Evolutionary conservation across 2,329 filamentous ascomycete species (phyloP).

Genomic region (Ceratocystis harringtonii): DNA sequence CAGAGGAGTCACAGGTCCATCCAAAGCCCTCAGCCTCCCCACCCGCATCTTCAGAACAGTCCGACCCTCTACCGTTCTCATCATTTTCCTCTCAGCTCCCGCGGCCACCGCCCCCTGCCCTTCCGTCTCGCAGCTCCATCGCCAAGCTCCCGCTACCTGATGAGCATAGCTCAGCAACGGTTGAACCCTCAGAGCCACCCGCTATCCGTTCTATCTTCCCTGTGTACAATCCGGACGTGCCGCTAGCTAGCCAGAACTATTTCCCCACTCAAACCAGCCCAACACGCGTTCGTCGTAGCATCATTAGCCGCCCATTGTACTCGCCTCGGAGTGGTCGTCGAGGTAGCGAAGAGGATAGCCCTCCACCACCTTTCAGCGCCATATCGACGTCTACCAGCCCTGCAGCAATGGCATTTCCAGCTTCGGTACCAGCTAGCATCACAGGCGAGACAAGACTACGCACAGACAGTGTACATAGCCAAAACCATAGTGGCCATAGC

Average conservation of each 20-base stretch:
- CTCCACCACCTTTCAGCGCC: background rate
- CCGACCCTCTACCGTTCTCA: slow-evolving; percentile 5
- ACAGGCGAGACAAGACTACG: too few species aligned
- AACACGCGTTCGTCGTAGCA: slow-evolving; percentile 44
- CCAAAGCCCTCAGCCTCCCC: background rate
- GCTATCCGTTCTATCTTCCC: slow-evolving; percentile 61
- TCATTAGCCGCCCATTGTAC: slow-evolving; percentile 53
- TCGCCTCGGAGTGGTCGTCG: slow-evolving; percentile 24
- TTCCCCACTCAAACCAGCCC: slow-evolving; percentile 52
- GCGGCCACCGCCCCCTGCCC: slow-evolving; percentile 5
- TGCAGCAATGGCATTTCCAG: too few species aligned
- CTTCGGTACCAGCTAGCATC: too few species aligned
- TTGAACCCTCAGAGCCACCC: slow-evolving; percentile 23
- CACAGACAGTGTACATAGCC: background rate
- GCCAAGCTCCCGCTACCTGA: slow-evolving; percentile 37
- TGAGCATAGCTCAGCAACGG: background rate
- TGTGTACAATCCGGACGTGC: slow-evolving; percentile 51
- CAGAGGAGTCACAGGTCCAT: background rate
- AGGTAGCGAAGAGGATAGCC: slow-evolving; percentile 20
- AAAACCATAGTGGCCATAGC: slow-evolving; percentile 6
- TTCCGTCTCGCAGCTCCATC: slow-evolving; percentile 38
- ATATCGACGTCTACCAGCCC: background rate
- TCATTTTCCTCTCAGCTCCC: slow-evolving; percentile 1
- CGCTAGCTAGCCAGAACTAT: slow-evolving; percentile 54
- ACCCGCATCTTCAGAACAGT: background rate